Evolutionary conservation across 352 stramenopile species (phyloP).

Genomic region (Phytophthora pinifolia): DNA sequence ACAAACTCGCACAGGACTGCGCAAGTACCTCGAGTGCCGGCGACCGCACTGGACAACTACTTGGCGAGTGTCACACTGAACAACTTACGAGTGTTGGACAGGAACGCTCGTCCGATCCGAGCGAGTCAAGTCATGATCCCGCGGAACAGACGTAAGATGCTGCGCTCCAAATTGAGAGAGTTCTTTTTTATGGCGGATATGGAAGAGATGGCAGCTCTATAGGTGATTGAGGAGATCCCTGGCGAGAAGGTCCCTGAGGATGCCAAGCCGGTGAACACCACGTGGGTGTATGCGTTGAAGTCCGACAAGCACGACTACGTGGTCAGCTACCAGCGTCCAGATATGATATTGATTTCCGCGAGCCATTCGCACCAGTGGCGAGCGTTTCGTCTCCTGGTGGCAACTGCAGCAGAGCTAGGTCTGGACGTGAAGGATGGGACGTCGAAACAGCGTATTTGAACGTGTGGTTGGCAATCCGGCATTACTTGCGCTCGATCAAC

Average conservation of each 20-base stretch:
- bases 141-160: not conserved
- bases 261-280: too few relatives aligned
- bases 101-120: not conserved
- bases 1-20: not conserved
- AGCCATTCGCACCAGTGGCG: not conserved
- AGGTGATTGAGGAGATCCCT: not conserved
- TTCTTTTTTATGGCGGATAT: not conserved
- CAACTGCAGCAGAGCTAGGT: not conserved
- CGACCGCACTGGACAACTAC: too few relatives aligned
- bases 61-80: too few relatives aligned
- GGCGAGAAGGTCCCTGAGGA: not conserved
- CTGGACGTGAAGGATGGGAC: too few relatives aligned
- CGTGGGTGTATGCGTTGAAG: slow-evolving; percentile 31
- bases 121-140: not conserved
- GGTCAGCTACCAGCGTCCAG: too few relatives aligned
- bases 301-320: too few relatives aligned
- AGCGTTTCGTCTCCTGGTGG: not conserved
- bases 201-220: too few relatives aligned
- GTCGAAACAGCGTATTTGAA: not conserved
- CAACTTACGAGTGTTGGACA: not conserved
- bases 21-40: too few relatives aligned
- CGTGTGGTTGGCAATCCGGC: not conserved
- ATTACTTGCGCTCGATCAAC: not conserved
- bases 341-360: too few relatives aligned
- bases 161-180: not conserved